Conservation (phyloP, 2,329 filamentous ascomycete species). For the Cladophialophora psammophila region DNA sequence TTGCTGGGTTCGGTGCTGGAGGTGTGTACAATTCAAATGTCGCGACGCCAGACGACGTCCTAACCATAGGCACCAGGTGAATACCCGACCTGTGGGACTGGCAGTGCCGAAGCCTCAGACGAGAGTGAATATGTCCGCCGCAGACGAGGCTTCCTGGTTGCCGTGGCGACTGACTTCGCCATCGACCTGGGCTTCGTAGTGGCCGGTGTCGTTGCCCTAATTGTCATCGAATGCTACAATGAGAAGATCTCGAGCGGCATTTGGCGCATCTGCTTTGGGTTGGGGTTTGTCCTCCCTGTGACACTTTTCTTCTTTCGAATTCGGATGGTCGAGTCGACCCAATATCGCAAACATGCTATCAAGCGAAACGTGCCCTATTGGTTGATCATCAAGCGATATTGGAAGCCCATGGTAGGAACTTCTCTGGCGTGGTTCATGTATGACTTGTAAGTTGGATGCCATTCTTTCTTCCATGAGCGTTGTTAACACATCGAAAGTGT, state of each 20-base stretch:
- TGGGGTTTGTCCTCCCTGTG: conserved; percentile 79
- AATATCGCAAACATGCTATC: conserved; percentile 76
- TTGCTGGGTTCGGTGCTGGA: conserved; percentile 66
- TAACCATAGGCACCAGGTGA: conserved; percentile 39
- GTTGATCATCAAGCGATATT: conserved; percentile 70
- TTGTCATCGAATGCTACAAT: conserved; percentile 66
- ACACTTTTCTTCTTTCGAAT: conserved; percentile 74
- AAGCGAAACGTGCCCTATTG: conserved; percentile 61
- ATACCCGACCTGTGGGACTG: conserved; percentile 72
- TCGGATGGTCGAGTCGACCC: conserved; percentile 78
- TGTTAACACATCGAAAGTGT: conserved; percentile 41
- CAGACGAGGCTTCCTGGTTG: conserved; percentile 90
- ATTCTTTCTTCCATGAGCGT: background rate
- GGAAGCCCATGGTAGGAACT: conserved; percentile 60
- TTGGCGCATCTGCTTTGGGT: conserved; percentile 83
- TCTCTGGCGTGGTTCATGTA: conserved; percentile 61
- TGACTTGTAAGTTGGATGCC: conserved; percentile 56
- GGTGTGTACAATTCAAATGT: conserved; percentile 27
- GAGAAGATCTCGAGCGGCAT: conserved; percentile 72
- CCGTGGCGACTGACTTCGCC: conserved; percentile 79
- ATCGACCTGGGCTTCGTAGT: conserved; percentile 86
- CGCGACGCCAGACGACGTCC: conserved; percentile 44
- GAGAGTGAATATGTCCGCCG: conserved; percentile 79
- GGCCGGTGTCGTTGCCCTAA: conserved; percentile 76
- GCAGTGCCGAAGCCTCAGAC: conserved; percentile 81